Evolutionary conservation across 148 eudicot genomes (phyloP), one percentile per base, ranked within the genome.

Genomic region (Vaccinium darrowii): DNA sequence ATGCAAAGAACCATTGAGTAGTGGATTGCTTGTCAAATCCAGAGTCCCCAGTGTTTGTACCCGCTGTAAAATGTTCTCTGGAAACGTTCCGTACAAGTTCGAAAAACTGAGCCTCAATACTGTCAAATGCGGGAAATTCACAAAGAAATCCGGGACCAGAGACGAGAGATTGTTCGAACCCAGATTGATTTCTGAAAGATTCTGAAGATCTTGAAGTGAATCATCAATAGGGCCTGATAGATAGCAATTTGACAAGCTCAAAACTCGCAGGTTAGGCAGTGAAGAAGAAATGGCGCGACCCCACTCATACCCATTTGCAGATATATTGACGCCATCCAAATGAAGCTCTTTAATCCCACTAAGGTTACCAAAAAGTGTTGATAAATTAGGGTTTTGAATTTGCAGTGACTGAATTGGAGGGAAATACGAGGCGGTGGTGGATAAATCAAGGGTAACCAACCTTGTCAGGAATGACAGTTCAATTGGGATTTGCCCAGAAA

Each of bases 401-500:
- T 2, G 1, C 51, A 86, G 50, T 3, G 71, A 0, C 33, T 0
- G 39, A 19, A 0, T 10, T 11, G 43, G 43, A 0, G 1, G 54
- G 8, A 30, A 74, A 56, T 27, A 16, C 27, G 7, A 25, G 0
- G 53, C 21, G 5, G 92, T 30, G 1, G 33, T 30, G 33, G 33
- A 88, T 1, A 88, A 69, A 81, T 90, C 88, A 78, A 90, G 87
- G 54, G 0, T 74, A 10, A 83, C 81, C 53, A 88, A 84, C 58
- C 63, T 76, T 8, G 56, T 85, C 87, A 90, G 5, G 1, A 3
- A 21, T 0, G 90, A 84, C 0, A 90, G 30, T 36, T 63, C 90
- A 43, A 72, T 16, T 5, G 92, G 92, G 11, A 90, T 81, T 25
- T 90, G 88, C 77, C 90, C 90, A 14, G n/a, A 56, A 54, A 90